Conservation (phyloP, 192 early-diverging fungal genomes). For the Nowakowskiella sp. region DNA sequence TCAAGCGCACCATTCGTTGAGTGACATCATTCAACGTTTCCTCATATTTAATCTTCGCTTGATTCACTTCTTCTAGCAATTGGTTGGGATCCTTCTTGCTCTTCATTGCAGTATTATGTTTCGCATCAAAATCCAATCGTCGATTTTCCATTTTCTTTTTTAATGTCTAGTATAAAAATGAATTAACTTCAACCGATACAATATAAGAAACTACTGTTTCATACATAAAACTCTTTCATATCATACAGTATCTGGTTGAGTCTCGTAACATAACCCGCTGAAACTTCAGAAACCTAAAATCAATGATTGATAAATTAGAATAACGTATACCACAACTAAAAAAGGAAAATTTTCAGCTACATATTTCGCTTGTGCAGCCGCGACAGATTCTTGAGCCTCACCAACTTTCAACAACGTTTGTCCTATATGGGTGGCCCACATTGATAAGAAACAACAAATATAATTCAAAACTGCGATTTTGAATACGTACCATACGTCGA, state of each 20-base stretch:
- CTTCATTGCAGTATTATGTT: conserved; percentile 79
- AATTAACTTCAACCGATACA: conserved; percentile 2
- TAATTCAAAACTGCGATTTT: conserved; percentile 3
- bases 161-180: conserved; percentile 31
- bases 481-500: conserved; percentile 21
- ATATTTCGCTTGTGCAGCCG: conserved; percentile 15
- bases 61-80: conserved; percentile 82
- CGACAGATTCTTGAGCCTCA: conserved; percentile 16
- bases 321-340: conserved; percentile 13
- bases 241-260: conserved; percentile 23
- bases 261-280: conserved; percentile 47
- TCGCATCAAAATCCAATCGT: conserved; percentile 88
- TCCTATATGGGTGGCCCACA: conserved; percentile 25
- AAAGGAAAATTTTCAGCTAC: conserved; percentile 13
- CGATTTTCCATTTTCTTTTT: conserved; percentile 83
- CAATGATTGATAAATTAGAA: background rate
- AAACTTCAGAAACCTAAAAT: conserved; percentile 28
- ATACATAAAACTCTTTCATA: conserved; percentile 45
- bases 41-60: conserved; percentile 87
- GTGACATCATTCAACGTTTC: conserved; percentile 73
- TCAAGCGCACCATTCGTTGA: conserved; percentile 70
- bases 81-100: conserved; percentile 86
- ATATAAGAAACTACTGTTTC: conserved; percentile 27
- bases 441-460: conserved; percentile 9
- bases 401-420: conserved; percentile 12